Evolutionary conservation across 1,139 yeast species (phyloP), one percentile per base, ranked within the genome.

Genomic region (Groenewaldozyma auringiensis): DNA sequence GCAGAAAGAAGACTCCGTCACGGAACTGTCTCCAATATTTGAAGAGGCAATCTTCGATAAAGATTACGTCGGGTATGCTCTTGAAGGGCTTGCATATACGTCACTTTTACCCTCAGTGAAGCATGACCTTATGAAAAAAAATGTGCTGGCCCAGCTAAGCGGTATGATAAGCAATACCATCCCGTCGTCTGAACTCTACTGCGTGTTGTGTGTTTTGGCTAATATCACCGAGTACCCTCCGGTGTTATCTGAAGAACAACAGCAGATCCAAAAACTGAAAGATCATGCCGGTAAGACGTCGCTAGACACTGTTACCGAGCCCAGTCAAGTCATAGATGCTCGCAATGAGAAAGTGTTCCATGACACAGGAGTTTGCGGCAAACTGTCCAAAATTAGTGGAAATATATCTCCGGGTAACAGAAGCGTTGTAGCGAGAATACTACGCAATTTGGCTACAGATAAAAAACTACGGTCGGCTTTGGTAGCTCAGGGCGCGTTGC

Each of bases 11-110:
- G 46, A 49, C 3, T 52, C 53, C 34, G 49, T 64, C 27, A 58
- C 57, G 21, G 51, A 50, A 29, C 51, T 65, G 21, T 64, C 68
- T 9, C 45, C 50, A 11, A 43, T 55, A 4, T 61, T 65, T 48
- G 69, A 65, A 49, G 50, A 53, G 13, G 50, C 52, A 4, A 41
- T 60, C 3, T 41, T 33, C 20, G 42, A 18, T 4, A 37, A 18
- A 16, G 35, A 34, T 14, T 49, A 47, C 31, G 52, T 51, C 38
- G 54, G 57, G 36, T 50, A 54, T 13, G 68, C 69, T 2, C 42
- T 66, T 31, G 71, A 68, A 47, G 70, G 69, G 1, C 58, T 67
- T 31, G 68, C 70, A 2, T 63, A 65, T 46, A 60, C 71, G 2
- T 59, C 69, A 3, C 40, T 61, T 21, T 49, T 63, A 21, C 50